Percentiles rank a stretch among this genome's conserved stretches.
Evolutionary conservation across 148 eudicot genomes (phyloP).

Genomic region (Oxyria digyna): DNA sequence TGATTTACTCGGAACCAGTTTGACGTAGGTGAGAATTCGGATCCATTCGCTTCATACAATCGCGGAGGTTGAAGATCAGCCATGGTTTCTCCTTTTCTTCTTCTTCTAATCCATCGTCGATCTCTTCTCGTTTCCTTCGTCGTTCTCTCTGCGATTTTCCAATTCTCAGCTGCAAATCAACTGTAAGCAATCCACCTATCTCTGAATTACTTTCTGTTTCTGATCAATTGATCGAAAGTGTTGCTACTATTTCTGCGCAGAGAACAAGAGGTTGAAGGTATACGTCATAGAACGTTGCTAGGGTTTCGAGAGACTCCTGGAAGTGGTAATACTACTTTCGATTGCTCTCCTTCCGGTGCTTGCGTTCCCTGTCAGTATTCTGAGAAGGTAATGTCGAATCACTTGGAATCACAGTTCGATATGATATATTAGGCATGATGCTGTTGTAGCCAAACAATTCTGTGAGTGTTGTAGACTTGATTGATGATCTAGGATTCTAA

Average conservation of each 20-base stretch:
- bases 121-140: constrained; percentile 6
- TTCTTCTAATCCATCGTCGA: constrained; percentile 11
- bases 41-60: neutral
- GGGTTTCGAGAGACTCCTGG: constrained; percentile 52
- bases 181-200: constrained; percentile 15
- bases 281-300: constrained; percentile 26
- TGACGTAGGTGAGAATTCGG: neutral
- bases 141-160: constrained; percentile 10
- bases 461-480: neutral
- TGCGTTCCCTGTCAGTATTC: constrained; percentile 70
- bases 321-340: constrained; percentile 54
- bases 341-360: constrained; percentile 89
- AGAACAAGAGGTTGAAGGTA: constrained; percentile 12
- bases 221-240: neutral
- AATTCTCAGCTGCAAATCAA: constrained; percentile 15
- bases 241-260: constrained; percentile 9
- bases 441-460: neutral
- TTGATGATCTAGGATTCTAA: neutral
- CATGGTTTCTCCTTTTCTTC: neutral
- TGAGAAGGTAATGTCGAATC: constrained; percentile 48
- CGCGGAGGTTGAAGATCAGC: constrained; percentile 4
- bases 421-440: neutral
- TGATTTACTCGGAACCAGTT: neutral
- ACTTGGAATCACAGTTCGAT: neutral
- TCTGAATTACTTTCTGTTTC: neutral